Conservation (phyloP, 371 early-diverging fungal species). For the Rhizomucor pusillus region DNA sequence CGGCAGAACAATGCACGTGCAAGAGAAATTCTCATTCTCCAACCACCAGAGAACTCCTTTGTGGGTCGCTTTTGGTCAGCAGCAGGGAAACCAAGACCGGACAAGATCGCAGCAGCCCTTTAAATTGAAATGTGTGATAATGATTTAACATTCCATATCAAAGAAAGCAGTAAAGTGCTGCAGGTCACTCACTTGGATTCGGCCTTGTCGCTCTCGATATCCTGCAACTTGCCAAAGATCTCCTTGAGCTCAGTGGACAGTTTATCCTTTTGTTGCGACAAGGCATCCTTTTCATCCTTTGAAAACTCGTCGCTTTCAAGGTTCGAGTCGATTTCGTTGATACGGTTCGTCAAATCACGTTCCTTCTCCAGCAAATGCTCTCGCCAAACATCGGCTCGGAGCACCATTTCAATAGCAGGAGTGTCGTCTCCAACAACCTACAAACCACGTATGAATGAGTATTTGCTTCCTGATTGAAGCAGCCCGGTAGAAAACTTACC, state of each 20-base stretch:
- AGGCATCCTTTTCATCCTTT: conserved; percentile 55
- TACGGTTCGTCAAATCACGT: conserved; percentile 49
- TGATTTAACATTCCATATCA: background rate
- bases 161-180: background rate
- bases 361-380: conserved; percentile 89
- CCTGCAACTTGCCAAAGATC: conserved; percentile 81
- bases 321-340: conserved; percentile 37
- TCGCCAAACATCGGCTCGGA: conserved; percentile 95
- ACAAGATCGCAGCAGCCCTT: conserved; percentile 87
- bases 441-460: background rate
- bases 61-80: conserved; percentile 82
- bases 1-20: conserved; percentile 95
- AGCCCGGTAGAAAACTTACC: conserved; percentile 33
- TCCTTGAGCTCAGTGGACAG: conserved; percentile 72
- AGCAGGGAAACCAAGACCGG: conserved; percentile 92
- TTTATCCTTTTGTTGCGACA: conserved; percentile 67
- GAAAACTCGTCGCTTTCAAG: conserved; percentile 33
- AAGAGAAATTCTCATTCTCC: conserved; percentile 92
- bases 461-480: background rate
- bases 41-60: conserved; percentile 93
- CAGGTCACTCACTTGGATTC: conserved; percentile 67
- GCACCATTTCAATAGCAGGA: conserved; percentile 82
- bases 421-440: conserved; percentile 91
- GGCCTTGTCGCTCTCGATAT: conserved; percentile 96
- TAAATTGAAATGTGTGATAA: background rate